Conservation (phyloP, 495 filamentous ascomycete species). For the Oidiodendron maius region DNA sequence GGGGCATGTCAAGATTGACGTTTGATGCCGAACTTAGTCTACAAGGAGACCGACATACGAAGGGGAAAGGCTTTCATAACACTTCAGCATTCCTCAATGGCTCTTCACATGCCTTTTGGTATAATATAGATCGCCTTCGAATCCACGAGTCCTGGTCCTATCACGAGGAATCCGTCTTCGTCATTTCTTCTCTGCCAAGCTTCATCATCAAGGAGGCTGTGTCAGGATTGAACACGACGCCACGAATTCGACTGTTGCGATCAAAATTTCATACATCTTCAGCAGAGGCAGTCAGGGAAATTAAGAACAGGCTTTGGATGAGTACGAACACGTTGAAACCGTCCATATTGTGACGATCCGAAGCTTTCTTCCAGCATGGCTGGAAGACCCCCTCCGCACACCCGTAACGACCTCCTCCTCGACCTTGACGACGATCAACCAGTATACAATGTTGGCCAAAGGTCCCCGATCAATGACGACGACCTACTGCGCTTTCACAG, state of each 20-base stretch:
- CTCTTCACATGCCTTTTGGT: not conserved
- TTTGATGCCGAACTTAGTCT: no score
- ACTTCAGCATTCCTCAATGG: conserved; percentile 1
- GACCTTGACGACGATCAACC: conserved; percentile 65
- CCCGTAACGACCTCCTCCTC: conserved; percentile 65
- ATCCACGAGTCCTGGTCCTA: no score
- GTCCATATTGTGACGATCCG: conserved; percentile 15
- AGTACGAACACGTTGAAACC: conserved; percentile 1
- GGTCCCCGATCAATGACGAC: conserved; percentile 70
- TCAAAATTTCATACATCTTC: not conserved
- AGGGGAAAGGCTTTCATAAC: no score
- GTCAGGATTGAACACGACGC: conserved; percentile 9
- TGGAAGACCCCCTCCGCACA: conserved; percentile 59
- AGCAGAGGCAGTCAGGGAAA: not conserved
- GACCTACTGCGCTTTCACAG: conserved; percentile 65
- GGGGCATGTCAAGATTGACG: not conserved
- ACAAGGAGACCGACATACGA: no score
- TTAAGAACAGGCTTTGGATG: conserved; percentile 7
- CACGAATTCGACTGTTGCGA: not conserved
- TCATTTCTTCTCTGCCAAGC: no score
- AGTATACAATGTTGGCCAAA: conserved; percentile 64
- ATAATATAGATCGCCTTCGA: no score
- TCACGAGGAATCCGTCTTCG: no score
- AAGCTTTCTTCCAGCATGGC: conserved; percentile 47
- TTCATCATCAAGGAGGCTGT: conserved; percentile 29